These are phyloP conservation scores for Dactylellina parvicollis DNA, from an alignment of 2,329 filamentous ascomycete species.

Conservation along the genomic window DNA sequence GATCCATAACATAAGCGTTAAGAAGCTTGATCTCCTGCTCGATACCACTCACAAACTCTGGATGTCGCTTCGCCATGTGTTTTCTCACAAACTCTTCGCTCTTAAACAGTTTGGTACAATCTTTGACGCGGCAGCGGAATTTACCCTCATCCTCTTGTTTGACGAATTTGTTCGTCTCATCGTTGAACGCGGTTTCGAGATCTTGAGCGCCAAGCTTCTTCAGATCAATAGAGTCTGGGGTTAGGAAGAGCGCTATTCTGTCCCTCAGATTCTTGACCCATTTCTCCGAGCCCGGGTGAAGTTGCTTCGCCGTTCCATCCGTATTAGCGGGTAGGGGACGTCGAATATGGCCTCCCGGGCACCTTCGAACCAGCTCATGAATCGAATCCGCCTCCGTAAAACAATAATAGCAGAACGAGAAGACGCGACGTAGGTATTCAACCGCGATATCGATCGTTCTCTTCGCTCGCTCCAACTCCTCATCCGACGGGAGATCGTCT, in stretches of 20 bases:
- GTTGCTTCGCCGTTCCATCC: slow-evolving; percentile 81
- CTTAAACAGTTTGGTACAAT: slow-evolving; percentile 97
- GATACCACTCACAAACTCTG: slow-evolving; percentile 83
- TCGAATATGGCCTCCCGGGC: slow-evolving; percentile 94
- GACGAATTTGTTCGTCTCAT: slow-evolving; percentile 85
- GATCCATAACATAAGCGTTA: slow-evolving; percentile 93
- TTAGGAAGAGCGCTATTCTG: slow-evolving; percentile 90
- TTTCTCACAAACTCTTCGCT: slow-evolving; percentile 97
- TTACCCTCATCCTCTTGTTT: slow-evolving; percentile 99
- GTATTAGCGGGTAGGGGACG: slow-evolving; percentile 75
- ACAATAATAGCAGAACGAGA: slow-evolving; percentile 99
- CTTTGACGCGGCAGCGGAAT: slow-evolving; percentile 93
- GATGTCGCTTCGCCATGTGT: slow-evolving; percentile 94
- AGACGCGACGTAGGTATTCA: slow-evolving; percentile 94
- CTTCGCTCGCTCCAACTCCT: slow-evolving; percentile 87
- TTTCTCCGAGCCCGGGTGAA: slow-evolving; percentile 93
- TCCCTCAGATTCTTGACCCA: slow-evolving; percentile 99
- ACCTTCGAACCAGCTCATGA: slow-evolving; percentile 94
- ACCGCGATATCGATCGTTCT: slow-evolving; percentile 96
- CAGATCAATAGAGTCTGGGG: slow-evolving; percentile 81
- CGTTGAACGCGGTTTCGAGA: slow-evolving; percentile 83
- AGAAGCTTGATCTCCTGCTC: slow-evolving; percentile 88
- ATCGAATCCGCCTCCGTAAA: slow-evolving; percentile 98
- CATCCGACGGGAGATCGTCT: slow-evolving; percentile 71
- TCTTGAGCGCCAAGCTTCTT: slow-evolving; percentile 90